Conservation (phyloP, 805 yeast species). For the Lipomyces yamanashiensis region DNA sequence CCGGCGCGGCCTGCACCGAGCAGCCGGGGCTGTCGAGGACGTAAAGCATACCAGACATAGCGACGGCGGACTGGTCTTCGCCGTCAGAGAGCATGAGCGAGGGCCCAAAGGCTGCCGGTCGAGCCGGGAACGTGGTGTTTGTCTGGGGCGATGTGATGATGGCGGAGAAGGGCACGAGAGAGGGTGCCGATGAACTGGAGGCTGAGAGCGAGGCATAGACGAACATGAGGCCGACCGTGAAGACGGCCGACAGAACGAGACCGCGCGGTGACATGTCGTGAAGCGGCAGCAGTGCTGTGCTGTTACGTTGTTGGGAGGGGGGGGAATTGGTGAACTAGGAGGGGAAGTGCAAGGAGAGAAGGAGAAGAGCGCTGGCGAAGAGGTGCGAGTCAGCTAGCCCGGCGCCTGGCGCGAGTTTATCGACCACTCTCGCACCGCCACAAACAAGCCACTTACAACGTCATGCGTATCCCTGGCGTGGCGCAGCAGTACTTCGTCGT, state of each 20-base stretch:
- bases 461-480: conserved; percentile 7
- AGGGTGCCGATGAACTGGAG: conserved; percentile 14
- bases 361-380: conserved; percentile 1
- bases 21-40: conserved; percentile 40
- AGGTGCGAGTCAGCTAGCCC: neutral
- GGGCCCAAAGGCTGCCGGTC: conserved; percentile 49
- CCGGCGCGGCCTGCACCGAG: conserved; percentile 29
- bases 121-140: conserved; percentile 43
- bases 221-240: conserved; percentile 33
- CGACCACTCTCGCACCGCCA: conserved; percentile 10
- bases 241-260: conserved; percentile 29
- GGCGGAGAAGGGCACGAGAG: conserved; percentile 37
- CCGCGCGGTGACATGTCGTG: conserved; percentile 33
- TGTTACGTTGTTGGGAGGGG: neutral
- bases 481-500: neutral
- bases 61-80: conserved; percentile 18
- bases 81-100: conserved; percentile 27
- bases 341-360: conserved; percentile 1
- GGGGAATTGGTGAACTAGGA: neutral
- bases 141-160: conserved; percentile 41
- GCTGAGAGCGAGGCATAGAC: conserved; percentile 30
- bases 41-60: conserved; percentile 38
- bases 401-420: neutral
- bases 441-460: conserved; percentile 3
- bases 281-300: neutral